Evolutionary conservation across 23 red algal genomes (phyloP), one percentile per base, ranked within the genome.

Genomic region (Chondrus crispus): DNA sequence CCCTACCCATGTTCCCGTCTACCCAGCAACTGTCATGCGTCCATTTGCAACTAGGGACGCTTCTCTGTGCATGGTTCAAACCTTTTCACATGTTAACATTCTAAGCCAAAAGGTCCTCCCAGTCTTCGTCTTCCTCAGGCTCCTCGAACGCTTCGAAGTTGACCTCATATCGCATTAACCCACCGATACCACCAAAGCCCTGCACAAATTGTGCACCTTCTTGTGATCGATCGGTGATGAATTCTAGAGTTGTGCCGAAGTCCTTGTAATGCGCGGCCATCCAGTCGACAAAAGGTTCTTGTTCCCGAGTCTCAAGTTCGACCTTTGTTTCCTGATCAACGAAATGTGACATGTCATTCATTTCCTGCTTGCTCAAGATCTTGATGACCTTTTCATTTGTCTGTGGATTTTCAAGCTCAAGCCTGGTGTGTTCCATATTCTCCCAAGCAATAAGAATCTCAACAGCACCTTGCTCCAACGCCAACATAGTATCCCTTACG

Each of bases 141-240:
- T 95, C 91, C 43, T 95, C 96, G 38, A 93, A 95, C 45, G 52
- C 78, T 47, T 85, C 89, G 45, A 93, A 87, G 76, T 98, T 92
- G 26, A 98, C 84, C 62, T 95, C 93, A 38, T 98, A 98, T 24
- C 96, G 96, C 69, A 98, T 89, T 14, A 98, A 53, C 38, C 93
- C 96, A 3, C 96, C 96, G 76, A 98, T 98, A 42, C 96, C 96
- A 47, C 96, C 96, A 80, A 98, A 98, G n/a, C 96, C 96, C 42
- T 92, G 83, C 2, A 98, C 96, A 88, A 98, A 98, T 74, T 98
- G 96, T 41, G 82, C 89, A 35, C 96, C 96, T 88, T 98, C 96
- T 36, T 95, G 93, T 32, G 88, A 95, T 46, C 88, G 77, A 83
- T 98, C 86, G 26, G 96, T 96, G 38, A 98, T 91, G 89, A 98